These are phyloP conservation scores for Aspergillus neotritici DNA, from an alignment of 2,329 filamentous ascomycete genomes.

Conservation along the genomic window DNA sequence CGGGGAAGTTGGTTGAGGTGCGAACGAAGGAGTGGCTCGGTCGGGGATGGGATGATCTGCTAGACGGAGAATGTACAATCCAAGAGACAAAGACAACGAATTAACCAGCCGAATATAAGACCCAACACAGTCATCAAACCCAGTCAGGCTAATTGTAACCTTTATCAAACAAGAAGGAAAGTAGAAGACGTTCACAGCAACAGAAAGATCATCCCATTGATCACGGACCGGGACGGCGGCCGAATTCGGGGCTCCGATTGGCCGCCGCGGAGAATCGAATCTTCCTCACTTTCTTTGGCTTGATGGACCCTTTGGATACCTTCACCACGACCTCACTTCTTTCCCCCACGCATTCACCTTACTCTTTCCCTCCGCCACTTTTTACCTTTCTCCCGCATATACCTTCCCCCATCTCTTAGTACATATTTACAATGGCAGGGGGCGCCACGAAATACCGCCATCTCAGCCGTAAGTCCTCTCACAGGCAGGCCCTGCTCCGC, in stretches of 20 bases:
- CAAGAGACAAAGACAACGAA: too few species aligned
- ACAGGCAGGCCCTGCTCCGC: conserved; percentile 85
- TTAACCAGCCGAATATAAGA: too few species aligned
- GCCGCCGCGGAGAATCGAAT: conserved; percentile 28
- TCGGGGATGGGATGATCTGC: conserved; percentile 1
- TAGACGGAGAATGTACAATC: not conserved
- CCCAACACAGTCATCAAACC: too few species aligned
- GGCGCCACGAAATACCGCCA: conserved; percentile 83
- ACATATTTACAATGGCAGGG: conserved; percentile 63
- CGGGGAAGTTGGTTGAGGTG: too few species aligned
- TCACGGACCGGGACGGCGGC: conserved; percentile 14
- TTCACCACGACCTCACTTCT: not conserved
- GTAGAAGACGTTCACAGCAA: not conserved
- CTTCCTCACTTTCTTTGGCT: conserved; percentile 16
- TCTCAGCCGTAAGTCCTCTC: conserved; percentile 76
- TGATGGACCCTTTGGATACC: conserved; percentile 2
- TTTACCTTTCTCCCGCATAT: not conserved
- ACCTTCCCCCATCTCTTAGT: not conserved
- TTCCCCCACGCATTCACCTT: conserved; percentile 1
- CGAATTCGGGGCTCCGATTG: conserved; percentile 31
- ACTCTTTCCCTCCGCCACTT: conserved; percentile 5
- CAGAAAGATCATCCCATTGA: too few species aligned
- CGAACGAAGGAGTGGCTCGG: not conserved
- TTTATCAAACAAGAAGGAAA: not conserved
- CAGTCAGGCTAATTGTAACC: too few species aligned